Base-by-base conservation (phyloP, 163 green algal species). In the Picocystis sp. region DNA sequence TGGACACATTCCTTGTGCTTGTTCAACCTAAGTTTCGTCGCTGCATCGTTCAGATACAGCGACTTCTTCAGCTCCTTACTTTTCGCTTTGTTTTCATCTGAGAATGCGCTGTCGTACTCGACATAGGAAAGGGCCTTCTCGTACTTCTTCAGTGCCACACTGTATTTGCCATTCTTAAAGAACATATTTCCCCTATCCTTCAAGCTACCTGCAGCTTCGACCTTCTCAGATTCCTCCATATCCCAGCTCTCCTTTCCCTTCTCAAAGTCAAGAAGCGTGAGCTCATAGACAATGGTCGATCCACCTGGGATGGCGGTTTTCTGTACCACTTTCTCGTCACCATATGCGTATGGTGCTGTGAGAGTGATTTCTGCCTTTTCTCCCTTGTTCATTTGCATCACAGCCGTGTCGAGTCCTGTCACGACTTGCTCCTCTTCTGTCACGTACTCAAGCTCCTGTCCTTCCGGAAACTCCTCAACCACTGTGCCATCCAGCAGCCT, bases 171-270 rank as follows among this genome's bases (percentile, higher is more conserved):
- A 24, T 65, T 69, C 67, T 84, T 84, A 67, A 85, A 91, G 1
- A 64, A 57, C 14, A 56, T 54, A 45, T 89, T 89, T 52, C 80
- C 82, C 48, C 70, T 74, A 9, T 81, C 79, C 67, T 92, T 92
- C 22, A 57, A 33, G 5, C 34, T 47, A 5, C 45, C 47, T 0
- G 72, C 77, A 14, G 63, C 64, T 14, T 47, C 53, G 34, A 83
- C 54, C 77, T 92, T 93, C 50, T 93, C 81, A 9, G 45, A 42
- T 1, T 72, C 57, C 22, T 72, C 75, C 80, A 98, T 85, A 51
- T 93, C 84, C 75, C 76, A 98, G 13, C 66, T 73, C 49, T 95
- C 83, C 69, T 93, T 95, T 14, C 80, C 67, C 71, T 93, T 92
- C 3, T 66, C 47, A 29, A 93, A 74, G 8, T 58, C 33, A 9